Conservation (phyloP, 169 alveolate genomes). For the Plasmodium vivax region DNA sequence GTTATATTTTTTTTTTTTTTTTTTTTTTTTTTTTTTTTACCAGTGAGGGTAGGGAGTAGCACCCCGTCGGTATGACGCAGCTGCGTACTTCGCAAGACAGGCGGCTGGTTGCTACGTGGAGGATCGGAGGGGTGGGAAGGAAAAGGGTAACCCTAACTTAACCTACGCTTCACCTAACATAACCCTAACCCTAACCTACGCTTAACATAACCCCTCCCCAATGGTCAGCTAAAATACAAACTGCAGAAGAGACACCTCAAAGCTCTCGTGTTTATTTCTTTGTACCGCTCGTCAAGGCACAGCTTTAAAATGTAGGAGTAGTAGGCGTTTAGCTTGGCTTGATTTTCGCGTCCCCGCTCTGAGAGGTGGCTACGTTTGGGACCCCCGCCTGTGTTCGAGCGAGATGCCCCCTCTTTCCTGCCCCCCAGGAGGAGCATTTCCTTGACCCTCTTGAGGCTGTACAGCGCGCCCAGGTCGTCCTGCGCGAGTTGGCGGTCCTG, state of each 20-base stretch:
- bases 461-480: neutral
- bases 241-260: conserved; percentile 22
- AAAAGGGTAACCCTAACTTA: neutral
- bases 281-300: conserved; percentile 32
- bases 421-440: neutral
- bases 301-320: conserved; percentile 35
- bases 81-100: neutral
- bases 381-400: neutral
- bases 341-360: neutral
- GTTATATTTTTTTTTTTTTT: too few relatives aligned
- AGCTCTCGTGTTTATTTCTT: conserved; percentile 66
- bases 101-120: neutral
- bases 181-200: too few relatives aligned
- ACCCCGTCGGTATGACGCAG: neutral
- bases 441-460: neutral
- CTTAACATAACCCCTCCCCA: neutral
- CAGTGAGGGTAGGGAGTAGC: neutral
- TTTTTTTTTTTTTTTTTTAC: neutral
- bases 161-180: too few relatives aligned
- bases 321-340: neutral
- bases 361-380: neutral
- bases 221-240: neutral
- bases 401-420: neutral
- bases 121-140: neutral
- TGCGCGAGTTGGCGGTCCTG: neutral